Base-by-base conservation (phyloP, 345 rosid genomes). In the Mallotus nudiflorus region DNA sequence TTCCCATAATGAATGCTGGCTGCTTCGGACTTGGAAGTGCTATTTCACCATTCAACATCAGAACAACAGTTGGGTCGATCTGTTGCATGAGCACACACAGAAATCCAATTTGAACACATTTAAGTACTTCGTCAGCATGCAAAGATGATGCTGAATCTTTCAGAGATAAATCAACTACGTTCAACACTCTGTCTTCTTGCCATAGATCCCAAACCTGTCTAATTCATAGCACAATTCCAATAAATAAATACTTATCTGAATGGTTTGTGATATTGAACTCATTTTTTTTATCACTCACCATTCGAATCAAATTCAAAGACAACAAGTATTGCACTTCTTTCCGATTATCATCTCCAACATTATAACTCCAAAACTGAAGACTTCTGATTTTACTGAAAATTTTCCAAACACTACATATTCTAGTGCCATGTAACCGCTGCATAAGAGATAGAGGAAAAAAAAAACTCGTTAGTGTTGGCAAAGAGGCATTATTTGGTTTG, bases 31-130 rank as follows among this genome's bases (percentile, higher is more conserved):
- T 28, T 6, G 61, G 61, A 28, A 56, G 61, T 13, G 61, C 14
- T 6, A 39, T 56, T 56, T 56, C 61, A 6, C 61, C 61, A 15
- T 25, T 56, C 61, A 56, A 28, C 61, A 56, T 56, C 61, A 56
- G 11, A 16, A 56, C n/a, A 5, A 56, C 61, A 56, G n/a, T 33
- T 56, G 1, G 61, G 61, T 15, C 61, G n/a, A 12, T 56, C 61
- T 29, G 37, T 2, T 56, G 35, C 61, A 29, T 28, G 5, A 28
- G 28, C 61, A 28, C 29, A n/a, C 35, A 56, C 61, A 15, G 29
- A 14, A 28, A 39, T 9, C 61, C 61, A 29, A 56, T 56, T 20
- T 56, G 61, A 28, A 56, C 29, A 28, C 39, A 56, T 56, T 39
- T 28, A 1, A 14, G 0, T 12, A 56, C 8, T 56, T 28, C 61